phyloP scores from a whole-genome alignment of 2,329 filamentous ascomycete species.

The Pseudopyrenochaeta lycopersici region DNA sequence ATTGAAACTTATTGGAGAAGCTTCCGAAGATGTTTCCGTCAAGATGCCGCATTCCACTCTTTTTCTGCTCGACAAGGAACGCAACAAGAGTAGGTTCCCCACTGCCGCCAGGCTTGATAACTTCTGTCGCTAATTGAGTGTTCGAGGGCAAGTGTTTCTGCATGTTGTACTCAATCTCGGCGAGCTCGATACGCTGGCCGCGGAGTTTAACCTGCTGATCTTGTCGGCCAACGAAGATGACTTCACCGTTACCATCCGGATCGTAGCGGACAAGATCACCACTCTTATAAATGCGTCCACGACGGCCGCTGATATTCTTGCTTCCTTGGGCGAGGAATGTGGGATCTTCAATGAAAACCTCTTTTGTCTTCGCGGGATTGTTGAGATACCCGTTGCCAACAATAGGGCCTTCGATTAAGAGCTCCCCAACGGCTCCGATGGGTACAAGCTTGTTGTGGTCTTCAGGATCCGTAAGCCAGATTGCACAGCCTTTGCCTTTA shows the following conservation, averaged over 20 bases:
- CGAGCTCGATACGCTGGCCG: constrained; percentile 50
- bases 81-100: constrained; percentile 46
- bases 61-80: constrained; percentile 43
- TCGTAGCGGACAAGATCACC: constrained; percentile 60
- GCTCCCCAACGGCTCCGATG: constrained; percentile 57
- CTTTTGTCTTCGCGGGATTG: constrained; percentile 46
- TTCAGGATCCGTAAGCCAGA: constrained; percentile 54
- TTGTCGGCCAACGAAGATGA: constrained; percentile 48
- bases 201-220: constrained; percentile 54
- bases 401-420: constrained; percentile 68
- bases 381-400: constrained; percentile 51
- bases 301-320: constrained; percentile 60
- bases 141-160: constrained; percentile 50
- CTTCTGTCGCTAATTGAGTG: constrained; percentile 58
- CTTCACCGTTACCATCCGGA: constrained; percentile 47
- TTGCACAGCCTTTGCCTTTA: constrained; percentile 41
- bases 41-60: constrained; percentile 37
- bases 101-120: constrained; percentile 52
- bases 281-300: constrained; percentile 57
- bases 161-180: constrained; percentile 52
- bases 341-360: constrained; percentile 60
- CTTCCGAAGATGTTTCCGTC: constrained; percentile 43
- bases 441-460: constrained; percentile 50
- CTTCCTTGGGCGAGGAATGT: constrained; percentile 68
- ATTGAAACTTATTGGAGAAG: constrained; percentile 43